Percentiles rank a stretch among this genome's conserved stretches.
phyloP scores from a whole-genome alignment of 768 basidiomycete species.

The Boletus coccyginus region DNA sequence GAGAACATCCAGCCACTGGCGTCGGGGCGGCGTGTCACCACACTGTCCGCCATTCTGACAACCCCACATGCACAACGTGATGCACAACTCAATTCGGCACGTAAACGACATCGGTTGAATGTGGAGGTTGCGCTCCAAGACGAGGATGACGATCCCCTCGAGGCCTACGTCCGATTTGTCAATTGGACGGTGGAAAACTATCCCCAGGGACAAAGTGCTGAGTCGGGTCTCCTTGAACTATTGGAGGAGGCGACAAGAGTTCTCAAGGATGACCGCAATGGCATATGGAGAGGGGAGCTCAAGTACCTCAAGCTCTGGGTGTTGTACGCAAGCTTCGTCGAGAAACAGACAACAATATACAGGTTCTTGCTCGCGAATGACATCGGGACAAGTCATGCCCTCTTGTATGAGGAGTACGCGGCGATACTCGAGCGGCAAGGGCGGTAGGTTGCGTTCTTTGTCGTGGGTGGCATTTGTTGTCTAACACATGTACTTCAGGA shows the following conservation, averaged over 20 bases:
- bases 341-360: slow-evolving; percentile 85
- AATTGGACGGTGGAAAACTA: slow-evolving; percentile 94
- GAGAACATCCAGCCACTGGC: slow-evolving; percentile 86
- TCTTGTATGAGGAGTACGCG: slow-evolving; percentile 93
- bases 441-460: slow-evolving; percentile 52
- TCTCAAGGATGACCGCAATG: slow-evolving; percentile 72
- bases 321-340: slow-evolving; percentile 89
- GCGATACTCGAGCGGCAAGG: slow-evolving; percentile 77
- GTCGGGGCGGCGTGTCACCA: slow-evolving; percentile 73
- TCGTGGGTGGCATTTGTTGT: slow-evolving; percentile 29
- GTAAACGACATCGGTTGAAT: slow-evolving; percentile 67
- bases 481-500: slow-evolving; percentile 42
- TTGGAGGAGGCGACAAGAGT: slow-evolving; percentile 89
- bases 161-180: slow-evolving; percentile 82
- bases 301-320: slow-evolving; percentile 94
- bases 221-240: slow-evolving; percentile 88
- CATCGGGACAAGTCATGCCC: slow-evolving; percentile 75
- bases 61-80: slow-evolving; percentile 80
- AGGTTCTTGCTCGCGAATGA: slow-evolving; percentile 88
- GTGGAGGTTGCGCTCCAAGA: slow-evolving; percentile 66
- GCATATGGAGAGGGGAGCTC: slow-evolving; percentile 73
- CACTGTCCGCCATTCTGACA: slow-evolving; percentile 68
- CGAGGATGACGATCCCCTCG: slow-evolving; percentile 81
- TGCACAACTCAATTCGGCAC: slow-evolving; percentile 59
- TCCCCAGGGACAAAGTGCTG: slow-evolving; percentile 85